These are phyloP conservation scores for Wickerhamiella allomyrinae DNA, from an alignment of 805 yeast genomes.

Conservation along the genomic window DNA sequence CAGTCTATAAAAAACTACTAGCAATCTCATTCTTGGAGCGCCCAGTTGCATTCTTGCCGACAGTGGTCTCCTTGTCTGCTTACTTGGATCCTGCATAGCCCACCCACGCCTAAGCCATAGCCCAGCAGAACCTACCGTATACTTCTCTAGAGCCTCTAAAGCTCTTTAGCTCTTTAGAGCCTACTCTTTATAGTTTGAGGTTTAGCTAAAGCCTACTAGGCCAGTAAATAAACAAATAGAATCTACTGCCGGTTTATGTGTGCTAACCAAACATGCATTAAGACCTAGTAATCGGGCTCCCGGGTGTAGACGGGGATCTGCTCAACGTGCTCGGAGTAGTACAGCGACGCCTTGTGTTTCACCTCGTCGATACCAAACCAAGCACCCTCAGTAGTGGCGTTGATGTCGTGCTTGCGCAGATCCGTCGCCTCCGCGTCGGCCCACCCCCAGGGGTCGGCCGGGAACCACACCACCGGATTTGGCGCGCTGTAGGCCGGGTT, in stretches of 20 bases:
- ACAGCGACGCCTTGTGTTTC: slow-evolving; percentile 13
- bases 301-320: slow-evolving; percentile 15
- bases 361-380: slow-evolving; percentile 30
- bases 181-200: no score
- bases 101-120: no score
- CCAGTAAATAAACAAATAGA: no score
- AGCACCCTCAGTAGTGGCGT: slow-evolving; percentile 57
- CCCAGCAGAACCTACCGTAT: no score
- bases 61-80: no score
- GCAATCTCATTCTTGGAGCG: no score
- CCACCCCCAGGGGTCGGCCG: slow-evolving; percentile 77
- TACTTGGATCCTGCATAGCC: no score
- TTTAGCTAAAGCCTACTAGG: no score
- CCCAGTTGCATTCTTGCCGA: no score
- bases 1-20: no score
- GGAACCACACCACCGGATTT: slow-evolving; percentile 80
- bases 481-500: slow-evolving; percentile 57
- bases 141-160: no score
- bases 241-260: not conserved
- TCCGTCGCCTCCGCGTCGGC: slow-evolving; percentile 45
- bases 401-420: slow-evolving; percentile 37
- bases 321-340: slow-evolving; percentile 8
- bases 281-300: not conserved
- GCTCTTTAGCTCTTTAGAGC: no score
- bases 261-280: not conserved